These are phyloP conservation scores for Cyphellophora europaea DNA, from an alignment of 2,329 filamentous ascomycete species.

Conservation along the genomic window DNA sequence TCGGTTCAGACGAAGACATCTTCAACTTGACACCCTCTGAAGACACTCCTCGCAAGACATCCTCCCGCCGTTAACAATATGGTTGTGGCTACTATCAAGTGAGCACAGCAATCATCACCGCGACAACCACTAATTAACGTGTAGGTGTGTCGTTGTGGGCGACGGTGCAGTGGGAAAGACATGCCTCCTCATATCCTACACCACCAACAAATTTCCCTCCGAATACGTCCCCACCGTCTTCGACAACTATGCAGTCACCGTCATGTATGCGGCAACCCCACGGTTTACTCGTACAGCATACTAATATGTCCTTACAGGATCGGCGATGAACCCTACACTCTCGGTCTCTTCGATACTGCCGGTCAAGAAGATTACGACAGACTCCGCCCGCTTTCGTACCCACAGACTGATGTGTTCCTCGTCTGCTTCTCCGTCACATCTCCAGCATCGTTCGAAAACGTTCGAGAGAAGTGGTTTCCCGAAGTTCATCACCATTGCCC, in stretches of 20 bases:
- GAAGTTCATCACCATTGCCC: conserved; percentile 98
- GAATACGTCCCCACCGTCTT: conserved; percentile 99
- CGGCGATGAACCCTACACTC: conserved; percentile 94
- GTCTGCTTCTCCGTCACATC: conserved; percentile 98
- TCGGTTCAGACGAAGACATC: too few relatives aligned
- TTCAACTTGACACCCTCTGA: too few relatives aligned
- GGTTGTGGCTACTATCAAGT: conserved; percentile 59
- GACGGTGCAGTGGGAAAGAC: conserved; percentile 99
- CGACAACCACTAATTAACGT: conserved; percentile 11
- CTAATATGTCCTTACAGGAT: too few relatives aligned
- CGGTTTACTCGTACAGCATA: conserved; percentile 3
- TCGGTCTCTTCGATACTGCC: conserved; percentile 95
- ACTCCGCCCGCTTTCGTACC: conserved; percentile 90
- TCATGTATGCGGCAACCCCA: conserved; percentile 63
- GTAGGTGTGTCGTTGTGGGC: conserved; percentile 94
- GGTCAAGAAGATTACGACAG: conserved; percentile 99
- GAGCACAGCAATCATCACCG: conserved; percentile 24
- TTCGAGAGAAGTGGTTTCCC: conserved; percentile 97
- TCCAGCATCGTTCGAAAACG: conserved; percentile 97
- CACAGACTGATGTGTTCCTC: conserved; percentile 96
- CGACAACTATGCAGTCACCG: conserved; percentile 98
- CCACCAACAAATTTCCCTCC: conserved; percentile 98
- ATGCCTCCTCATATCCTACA: conserved; percentile 97
- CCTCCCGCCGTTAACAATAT: too few relatives aligned
- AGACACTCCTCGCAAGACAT: too few relatives aligned